Base-by-base conservation (phyloP, 352 stramenopile species). In the Globisporangium alternatum region DNA sequence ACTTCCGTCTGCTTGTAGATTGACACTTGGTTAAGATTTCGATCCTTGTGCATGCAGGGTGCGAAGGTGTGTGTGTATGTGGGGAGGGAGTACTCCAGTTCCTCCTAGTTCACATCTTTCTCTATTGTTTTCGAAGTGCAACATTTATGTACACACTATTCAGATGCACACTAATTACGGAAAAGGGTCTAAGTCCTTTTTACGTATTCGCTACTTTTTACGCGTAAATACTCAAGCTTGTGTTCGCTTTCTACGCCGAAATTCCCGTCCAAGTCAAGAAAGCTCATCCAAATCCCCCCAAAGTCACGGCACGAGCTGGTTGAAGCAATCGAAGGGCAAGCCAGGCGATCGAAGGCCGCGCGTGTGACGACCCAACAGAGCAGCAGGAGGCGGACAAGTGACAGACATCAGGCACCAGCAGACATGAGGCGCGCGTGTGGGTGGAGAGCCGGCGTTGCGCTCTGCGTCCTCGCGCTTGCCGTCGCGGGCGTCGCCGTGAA, bases 381-480 rank as follows among this genome's bases (percentile, higher is more conserved):
- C 43, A 51, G 19, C 44, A 53, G 47, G 25, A 53, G 47, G 25
- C 25, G 25, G 47, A 31, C 21, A 53, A 53, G 21, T 12, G 15
- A 17, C 35, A 41, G 6, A 41, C 35, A 41, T 7, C 35, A 41
- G 10, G 35, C 12, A 22, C 0, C 19, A 56, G 41, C 25, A 10
- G 48, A 49, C 28, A 44, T 54, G 45, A 56, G 43, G n/a, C 43
- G 21, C 41, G 51, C 22, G 56, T 28, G 45, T 13, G 37, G 37
- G 30, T 56, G 59, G 59, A 65, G 49, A 56, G 25, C 21, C 21
- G 28, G 49, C 5, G 21, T 30, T 33, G 51, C 35, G 37, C 51
- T 67, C 19, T 69, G 56, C 58, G 65, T 63, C 12, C 53, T 81
- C 30, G 67, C 66, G 35, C 51, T 67, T 12, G 59, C 63, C n/a